A percentile compares a stretch with the other conserved stretches of the same genome.
These are phyloP conservation scores for Thozetella sp. DNA, from an alignment of 495 filamentous ascomycete genomes.

Conservation along the genomic window DNA sequence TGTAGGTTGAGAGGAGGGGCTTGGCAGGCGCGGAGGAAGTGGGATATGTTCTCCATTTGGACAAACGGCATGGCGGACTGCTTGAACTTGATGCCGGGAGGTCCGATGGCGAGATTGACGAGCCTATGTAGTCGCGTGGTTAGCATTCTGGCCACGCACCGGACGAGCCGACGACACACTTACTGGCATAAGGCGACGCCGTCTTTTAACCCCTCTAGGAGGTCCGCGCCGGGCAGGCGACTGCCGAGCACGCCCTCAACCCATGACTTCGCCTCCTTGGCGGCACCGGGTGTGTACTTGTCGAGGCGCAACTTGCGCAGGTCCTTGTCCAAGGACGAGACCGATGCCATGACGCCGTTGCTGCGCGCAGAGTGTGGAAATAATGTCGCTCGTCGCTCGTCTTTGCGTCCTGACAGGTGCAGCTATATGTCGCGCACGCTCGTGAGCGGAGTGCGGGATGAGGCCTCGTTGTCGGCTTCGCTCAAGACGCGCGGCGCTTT, in stretches of 20 bases:
- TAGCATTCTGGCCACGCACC: not conserved
- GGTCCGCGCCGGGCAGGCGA: conserved; percentile 68
- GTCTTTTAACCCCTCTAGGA: conserved; percentile 86
- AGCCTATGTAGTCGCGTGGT: conserved; percentile 57
- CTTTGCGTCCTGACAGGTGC: too few species aligned
- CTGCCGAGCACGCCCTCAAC: conserved; percentile 83
- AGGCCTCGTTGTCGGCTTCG: not conserved
- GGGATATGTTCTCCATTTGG: conserved; percentile 99
- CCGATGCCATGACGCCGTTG: conserved; percentile 76
- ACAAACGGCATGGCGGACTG: conserved; percentile 93
- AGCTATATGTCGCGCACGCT: too few species aligned
- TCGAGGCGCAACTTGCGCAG: conserved; percentile 89
- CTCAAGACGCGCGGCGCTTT: not conserved
- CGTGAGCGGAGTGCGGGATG: too few species aligned
- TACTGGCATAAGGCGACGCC: conserved; percentile 92
- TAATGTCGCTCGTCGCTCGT: not conserved
- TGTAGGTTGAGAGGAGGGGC: conserved; percentile 81
- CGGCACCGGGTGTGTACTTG: conserved; percentile 91
- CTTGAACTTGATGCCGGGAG: conserved; percentile 78
- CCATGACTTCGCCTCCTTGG: conserved; percentile 84
- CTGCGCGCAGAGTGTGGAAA: not conserved
- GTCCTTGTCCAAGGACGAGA: conserved; percentile 92
- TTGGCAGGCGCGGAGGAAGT: conserved; percentile 89
- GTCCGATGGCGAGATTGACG: conserved; percentile 76
- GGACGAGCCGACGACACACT: conserved; percentile 18